phyloP scores from a whole-genome alignment of 768 basidiomycete species.

The Mycena vulgaris region DNA sequence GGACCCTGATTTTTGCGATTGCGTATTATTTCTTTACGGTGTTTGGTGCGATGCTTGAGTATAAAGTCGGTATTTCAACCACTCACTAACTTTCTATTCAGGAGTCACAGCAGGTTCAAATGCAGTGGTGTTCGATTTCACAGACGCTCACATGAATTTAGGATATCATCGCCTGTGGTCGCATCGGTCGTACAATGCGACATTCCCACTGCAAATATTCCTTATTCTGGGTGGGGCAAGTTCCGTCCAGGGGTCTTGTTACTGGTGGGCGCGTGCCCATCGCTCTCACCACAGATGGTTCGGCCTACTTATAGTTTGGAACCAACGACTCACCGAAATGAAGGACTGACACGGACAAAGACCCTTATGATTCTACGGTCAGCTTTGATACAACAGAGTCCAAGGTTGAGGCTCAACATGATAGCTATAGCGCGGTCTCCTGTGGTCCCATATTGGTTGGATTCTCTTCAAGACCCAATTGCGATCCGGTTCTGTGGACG shows the following conservation, averaged over 20 bases:
- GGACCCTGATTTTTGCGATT: conserved; percentile 74
- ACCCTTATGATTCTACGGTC: conserved; percentile 81
- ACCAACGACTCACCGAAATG: conserved; percentile 18
- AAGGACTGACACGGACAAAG: conserved; percentile 84
- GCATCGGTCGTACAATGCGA: conserved; percentile 86
- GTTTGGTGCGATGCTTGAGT: conserved; percentile 66
- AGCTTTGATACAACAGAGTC: not conserved
- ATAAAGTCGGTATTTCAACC: conserved; percentile 31
- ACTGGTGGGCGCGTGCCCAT: conserved; percentile 90
- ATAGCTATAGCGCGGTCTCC: conserved; percentile 69
- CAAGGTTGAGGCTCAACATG: not conserved
- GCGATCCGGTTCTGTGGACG: conserved; percentile 79
- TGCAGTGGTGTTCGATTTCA: not conserved
- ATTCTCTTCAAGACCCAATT: conserved; percentile 84
- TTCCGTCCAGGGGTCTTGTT: conserved; percentile 89
- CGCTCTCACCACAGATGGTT: conserved; percentile 84
- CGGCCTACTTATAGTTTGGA: conserved; percentile 27
- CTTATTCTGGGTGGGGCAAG: conserved; percentile 84
- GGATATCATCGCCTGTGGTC: conserved; percentile 92
- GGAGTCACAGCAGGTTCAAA: conserved; percentile 66
- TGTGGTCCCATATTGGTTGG: conserved; percentile 91
- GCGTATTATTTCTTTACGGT: conserved; percentile 91
- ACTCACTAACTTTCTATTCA: conserved; percentile 35
- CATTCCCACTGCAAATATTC: conserved; percentile 75
- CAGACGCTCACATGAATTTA: conserved; percentile 43